phyloP scores from a whole-genome alignment of 192 early-diverging fungal species.

The Coemansia guatemalensis region DNA sequence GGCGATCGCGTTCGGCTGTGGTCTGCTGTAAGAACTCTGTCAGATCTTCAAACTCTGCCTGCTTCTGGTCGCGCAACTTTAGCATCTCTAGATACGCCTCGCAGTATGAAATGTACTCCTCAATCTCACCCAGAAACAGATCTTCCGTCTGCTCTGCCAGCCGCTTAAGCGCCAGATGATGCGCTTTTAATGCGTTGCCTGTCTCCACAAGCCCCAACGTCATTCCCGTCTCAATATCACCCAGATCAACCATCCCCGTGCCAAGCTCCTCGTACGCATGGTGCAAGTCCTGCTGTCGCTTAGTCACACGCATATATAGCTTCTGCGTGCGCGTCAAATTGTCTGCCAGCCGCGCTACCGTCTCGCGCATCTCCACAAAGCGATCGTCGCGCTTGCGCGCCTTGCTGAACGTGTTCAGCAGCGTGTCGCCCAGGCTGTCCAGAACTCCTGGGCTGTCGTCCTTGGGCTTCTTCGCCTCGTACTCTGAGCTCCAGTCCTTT shows the following conservation, averaged over 20 bases:
- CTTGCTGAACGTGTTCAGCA: slow-evolving; percentile 89
- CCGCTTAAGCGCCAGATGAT: slow-evolving; percentile 64
- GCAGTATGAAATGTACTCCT: slow-evolving; percentile 76
- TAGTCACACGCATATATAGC: slow-evolving; percentile 71
- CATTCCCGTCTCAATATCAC: slow-evolving; percentile 84
- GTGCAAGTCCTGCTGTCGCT: slow-evolving; percentile 77
- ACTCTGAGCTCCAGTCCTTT: slow-evolving; percentile 66
- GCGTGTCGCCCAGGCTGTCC: slow-evolving; percentile 78
- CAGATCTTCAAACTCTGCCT: slow-evolving; percentile 92
- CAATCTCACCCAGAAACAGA: slow-evolving; percentile 71
- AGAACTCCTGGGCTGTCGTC: slow-evolving; percentile 61
- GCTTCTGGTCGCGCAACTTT: slow-evolving; percentile 88
- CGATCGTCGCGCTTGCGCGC: slow-evolving; percentile 84
- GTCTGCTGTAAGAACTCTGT: slow-evolving; percentile 74
- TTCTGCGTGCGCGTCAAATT: slow-evolving; percentile 86
- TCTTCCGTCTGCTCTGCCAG: slow-evolving; percentile 59
- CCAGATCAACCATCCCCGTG: slow-evolving; percentile 71
- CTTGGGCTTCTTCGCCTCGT: slow-evolving; percentile 56
- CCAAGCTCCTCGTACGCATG: slow-evolving; percentile 79
- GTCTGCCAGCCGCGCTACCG: slow-evolving; percentile 80
- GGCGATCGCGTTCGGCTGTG: slow-evolving; percentile 68
- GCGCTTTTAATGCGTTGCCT: slow-evolving; percentile 68
- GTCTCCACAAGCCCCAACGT: slow-evolving; percentile 74
- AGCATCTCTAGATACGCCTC: slow-evolving; percentile 65
- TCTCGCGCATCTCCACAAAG: slow-evolving; percentile 82